phyloP scores from a whole-genome alignment of 2,329 filamentous ascomycete species.

The Uncinocarpus reesii region DNA sequence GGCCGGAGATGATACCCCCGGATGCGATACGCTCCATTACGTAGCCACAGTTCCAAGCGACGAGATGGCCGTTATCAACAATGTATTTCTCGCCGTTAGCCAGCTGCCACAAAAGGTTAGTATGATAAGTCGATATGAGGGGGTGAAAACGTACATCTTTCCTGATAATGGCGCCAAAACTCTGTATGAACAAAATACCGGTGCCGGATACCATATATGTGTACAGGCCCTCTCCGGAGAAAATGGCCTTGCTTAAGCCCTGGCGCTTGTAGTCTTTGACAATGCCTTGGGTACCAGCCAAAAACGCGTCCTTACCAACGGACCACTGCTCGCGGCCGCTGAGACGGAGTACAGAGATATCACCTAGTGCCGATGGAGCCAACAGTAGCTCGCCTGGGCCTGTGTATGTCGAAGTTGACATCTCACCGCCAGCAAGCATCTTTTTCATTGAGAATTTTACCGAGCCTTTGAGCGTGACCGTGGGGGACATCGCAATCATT shows the following conservation, averaged over 20 bases:
- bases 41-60: constrained; percentile 96
- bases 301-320: constrained; percentile 74
- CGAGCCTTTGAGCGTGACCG: constrained; percentile 69
- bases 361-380: constrained; percentile 68
- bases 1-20: constrained; percentile 81
- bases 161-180: constrained; percentile 86
- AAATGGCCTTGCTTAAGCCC: constrained; percentile 78
- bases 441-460: constrained; percentile 88
- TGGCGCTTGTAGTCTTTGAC: constrained; percentile 81
- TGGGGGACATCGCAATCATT: constrained; percentile 93
- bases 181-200: constrained; percentile 80
- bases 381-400: constrained; percentile 85
- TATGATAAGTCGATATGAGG: neutral
- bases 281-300: constrained; percentile 78
- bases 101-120: constrained; percentile 26
- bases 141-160: constrained; percentile 60
- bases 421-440: constrained; percentile 69
- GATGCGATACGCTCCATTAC: constrained; percentile 74
- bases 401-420: constrained; percentile 68
- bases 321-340: constrained; percentile 60
- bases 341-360: constrained; percentile 71
- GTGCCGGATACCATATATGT: constrained; percentile 75
- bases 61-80: constrained; percentile 83
- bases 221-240: constrained; percentile 85
- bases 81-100: constrained; percentile 70